phyloP scores from a whole-genome alignment of 768 basidiomycete species.

The Suillus ampliporus region DNA sequence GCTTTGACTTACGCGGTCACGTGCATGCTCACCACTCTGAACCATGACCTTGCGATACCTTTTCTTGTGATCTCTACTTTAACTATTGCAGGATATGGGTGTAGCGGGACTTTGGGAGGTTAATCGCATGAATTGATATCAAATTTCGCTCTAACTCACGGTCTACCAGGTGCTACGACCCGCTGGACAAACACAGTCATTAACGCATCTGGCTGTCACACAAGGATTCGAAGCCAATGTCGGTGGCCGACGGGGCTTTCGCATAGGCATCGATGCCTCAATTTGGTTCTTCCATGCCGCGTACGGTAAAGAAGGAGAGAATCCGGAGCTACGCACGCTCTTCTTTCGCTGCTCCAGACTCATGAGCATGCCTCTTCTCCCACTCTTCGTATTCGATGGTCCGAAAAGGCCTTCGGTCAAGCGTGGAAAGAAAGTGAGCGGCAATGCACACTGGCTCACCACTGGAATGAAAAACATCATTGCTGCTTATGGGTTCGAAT shows the following conservation, averaged over 20 bases:
- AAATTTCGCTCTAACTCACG: constrained; percentile 19
- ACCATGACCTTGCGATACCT: neutral
- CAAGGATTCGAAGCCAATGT: constrained; percentile 78
- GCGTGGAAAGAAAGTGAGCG: constrained; percentile 73
- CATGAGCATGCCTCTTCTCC: constrained; percentile 78
- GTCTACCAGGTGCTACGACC: constrained; percentile 68
- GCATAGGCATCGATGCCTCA: constrained; percentile 86
- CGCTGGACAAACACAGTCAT: constrained; percentile 70
- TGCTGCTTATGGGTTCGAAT: constrained; percentile 81
- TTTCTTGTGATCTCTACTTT: neutral
- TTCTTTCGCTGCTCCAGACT: constrained; percentile 87
- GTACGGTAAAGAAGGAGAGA: constrained; percentile 80
- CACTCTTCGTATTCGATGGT: constrained; percentile 93
- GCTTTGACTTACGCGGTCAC: neutral
- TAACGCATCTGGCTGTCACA: constrained; percentile 75
- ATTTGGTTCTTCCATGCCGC: constrained; percentile 80
- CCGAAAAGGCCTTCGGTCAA: constrained; percentile 83
- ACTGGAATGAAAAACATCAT: constrained; percentile 81
- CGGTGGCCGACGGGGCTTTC: constrained; percentile 69
- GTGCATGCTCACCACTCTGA: neutral
- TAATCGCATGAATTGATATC: constrained; percentile 7
- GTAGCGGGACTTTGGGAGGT: constrained; percentile 60
- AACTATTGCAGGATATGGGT: constrained; percentile 40
- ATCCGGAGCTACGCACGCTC: constrained; percentile 82
- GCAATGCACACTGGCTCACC: constrained; percentile 65